Evolutionary conservation across 139 green algal species (phyloP).

Genomic region (Zygnema circumcarinatum): DNA sequence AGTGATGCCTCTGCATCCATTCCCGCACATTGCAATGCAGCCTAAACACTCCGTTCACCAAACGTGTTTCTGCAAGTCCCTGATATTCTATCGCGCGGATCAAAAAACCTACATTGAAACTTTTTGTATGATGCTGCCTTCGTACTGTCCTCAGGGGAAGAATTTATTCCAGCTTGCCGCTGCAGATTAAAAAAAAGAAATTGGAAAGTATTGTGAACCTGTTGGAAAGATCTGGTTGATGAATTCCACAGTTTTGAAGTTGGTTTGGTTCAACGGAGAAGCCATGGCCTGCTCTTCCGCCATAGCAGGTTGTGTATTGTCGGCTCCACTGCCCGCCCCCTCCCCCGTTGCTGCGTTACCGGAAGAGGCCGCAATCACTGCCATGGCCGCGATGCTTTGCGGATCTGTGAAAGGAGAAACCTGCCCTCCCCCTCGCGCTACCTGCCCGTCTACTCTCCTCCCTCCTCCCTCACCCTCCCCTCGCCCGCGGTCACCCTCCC

Average conservation of each 20-base stretch:
- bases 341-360: too few species aligned
- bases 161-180: too few species aligned
- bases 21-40: conserved; percentile 8
- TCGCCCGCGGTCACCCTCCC: background rate
- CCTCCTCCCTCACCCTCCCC: background rate
- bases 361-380: too few species aligned
- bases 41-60: too few species aligned
- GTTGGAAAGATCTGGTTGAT: conserved; percentile 63
- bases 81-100: too few species aligned
- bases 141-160: too few species aligned
- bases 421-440: background rate
- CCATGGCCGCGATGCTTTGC: too few species aligned
- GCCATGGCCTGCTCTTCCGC: background rate
- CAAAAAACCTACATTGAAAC: too few species aligned
- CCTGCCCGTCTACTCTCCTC: background rate
- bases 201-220: conserved; percentile 14
- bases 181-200: too few species aligned
- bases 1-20: conserved; percentile 73
- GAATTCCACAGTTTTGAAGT: conserved; percentile 59
- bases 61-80: background rate
- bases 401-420: too few species aligned
- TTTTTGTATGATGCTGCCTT: background rate
- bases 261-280: conserved; percentile 18
- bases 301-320: too few species aligned
- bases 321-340: too few species aligned